phyloP scores from a whole-genome alignment of 2,329 filamentous ascomycete genomes.

The Penicillium freii region DNA sequence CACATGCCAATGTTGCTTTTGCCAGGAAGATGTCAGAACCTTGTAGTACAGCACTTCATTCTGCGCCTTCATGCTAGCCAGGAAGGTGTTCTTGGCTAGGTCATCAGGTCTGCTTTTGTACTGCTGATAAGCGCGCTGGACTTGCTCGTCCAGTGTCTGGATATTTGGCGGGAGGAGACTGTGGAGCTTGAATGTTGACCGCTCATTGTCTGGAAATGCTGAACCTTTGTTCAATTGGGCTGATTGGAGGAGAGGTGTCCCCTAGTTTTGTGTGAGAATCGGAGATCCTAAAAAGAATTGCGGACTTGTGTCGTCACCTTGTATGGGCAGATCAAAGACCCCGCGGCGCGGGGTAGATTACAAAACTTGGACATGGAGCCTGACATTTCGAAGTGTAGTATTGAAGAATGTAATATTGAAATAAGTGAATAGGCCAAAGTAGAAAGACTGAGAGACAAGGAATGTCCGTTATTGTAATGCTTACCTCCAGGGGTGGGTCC shows the following conservation, averaged over 20 bases:
- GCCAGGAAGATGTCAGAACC: constrained; percentile 43
- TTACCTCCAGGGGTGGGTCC: background rate
- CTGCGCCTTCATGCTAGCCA: constrained; percentile 81
- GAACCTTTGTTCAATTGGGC: constrained; percentile 81
- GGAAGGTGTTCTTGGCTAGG: constrained; percentile 81
- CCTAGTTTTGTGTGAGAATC: constrained; percentile 27
- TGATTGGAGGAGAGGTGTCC: constrained; percentile 55
- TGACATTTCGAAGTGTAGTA: background rate
- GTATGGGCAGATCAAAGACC: constrained; percentile 3
- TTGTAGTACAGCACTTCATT: constrained; percentile 80
- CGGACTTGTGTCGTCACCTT: background rate
- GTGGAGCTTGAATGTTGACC: constrained; percentile 65
- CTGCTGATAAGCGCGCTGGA: constrained; percentile 74
- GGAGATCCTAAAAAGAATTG: constrained; percentile 28
- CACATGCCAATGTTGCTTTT: background rate
- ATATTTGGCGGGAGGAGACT: constrained; percentile 71
- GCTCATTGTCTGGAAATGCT: constrained; percentile 68
- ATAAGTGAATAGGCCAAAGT: background rate
- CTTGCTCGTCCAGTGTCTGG: constrained; percentile 74
- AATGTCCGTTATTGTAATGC: background rate
- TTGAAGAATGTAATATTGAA: background rate
- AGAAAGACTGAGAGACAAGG: background rate
- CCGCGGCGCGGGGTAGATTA: background rate
- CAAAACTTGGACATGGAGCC: constrained; percentile 7
- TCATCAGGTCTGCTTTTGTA: constrained; percentile 63